Evolutionary conservation across 164 flowering plant genomes (phyloP), one percentile per base, ranked within the genome.

Genomic region (Chimonanthus praecox): DNA sequence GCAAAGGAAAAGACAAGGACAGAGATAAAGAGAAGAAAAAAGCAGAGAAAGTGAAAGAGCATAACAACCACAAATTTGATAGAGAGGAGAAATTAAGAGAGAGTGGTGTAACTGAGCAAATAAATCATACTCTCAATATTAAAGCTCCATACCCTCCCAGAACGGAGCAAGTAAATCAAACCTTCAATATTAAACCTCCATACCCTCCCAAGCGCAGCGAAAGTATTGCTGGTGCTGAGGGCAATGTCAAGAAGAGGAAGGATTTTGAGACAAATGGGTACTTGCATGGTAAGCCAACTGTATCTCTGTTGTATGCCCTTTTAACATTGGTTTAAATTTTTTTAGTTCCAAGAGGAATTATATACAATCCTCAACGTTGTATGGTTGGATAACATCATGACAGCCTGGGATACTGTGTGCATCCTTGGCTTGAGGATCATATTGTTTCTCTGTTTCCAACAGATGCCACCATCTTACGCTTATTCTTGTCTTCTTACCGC

Each of bases 261-360:
- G 92, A 85, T 49, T 48, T 69, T 9, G 87, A 85, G 79, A 77
- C 75, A 49, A 90, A 89, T 83, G 94, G 92, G 45, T 75, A 84
- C 77, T 45, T 79, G 43, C 87, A 83, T 84, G 93, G 98, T 93
- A 86, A 88, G 96, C 84, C 67, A 47, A 60, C 33, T 33, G 33
- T 33, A 33, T 33, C 62, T 61, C 63, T 70, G n/a, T 6, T 60
- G n/a, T 69, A 46, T 20, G 46, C 47, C 8, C 46, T 51, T 44
- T 4, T 11, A 9, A 15, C 9, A 20, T 70, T 47, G 2, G 20
- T 50, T 20, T 70, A 49, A 8, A 10, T 54, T 45, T 50, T 50
- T 54, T 44, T 33, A 33, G 33, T 33, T 33, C 33, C 33, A 33
- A 33, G 33, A 33, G 33, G 33, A 33, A 33, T 33, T 33, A 33